Evolutionary conservation across 1,284 basidiomycete species (phyloP).

Genomic region (Ganoderma lingzhi): DNA sequence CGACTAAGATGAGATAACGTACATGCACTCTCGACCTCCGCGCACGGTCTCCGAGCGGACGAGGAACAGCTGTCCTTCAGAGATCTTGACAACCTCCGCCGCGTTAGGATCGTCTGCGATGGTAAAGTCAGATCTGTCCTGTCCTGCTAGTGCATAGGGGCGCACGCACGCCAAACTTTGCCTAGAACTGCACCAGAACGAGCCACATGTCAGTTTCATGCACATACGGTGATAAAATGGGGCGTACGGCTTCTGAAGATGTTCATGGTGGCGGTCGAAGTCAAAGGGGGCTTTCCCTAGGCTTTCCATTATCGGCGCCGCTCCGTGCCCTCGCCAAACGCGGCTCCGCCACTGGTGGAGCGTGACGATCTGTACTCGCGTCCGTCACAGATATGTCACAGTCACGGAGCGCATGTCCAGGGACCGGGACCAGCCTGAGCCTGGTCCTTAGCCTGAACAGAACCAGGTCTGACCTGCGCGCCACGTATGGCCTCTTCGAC

Average conservation of each 20-base stretch:
- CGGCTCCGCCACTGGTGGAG: conserved; percentile 21
- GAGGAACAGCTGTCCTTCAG: conserved; percentile 91
- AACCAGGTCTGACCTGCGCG: not conserved
- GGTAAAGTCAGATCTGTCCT: conserved; percentile 36
- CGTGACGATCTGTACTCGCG: conserved; percentile 31
- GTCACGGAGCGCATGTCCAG: not conserved
- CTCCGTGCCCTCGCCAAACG: conserved; percentile 5
- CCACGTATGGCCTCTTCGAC: conserved; percentile 15
- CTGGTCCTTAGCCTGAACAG: too few species aligned
- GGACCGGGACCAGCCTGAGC: too few species aligned
- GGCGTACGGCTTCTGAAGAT: conserved; percentile 84
- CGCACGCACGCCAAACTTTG: conserved; percentile 91
- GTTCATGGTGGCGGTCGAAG: conserved; percentile 61
- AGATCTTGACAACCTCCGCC: conserved; percentile 94
- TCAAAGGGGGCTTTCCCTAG: conserved; percentile 18
- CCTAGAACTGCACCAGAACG: conserved; percentile 73
- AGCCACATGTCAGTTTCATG: conserved; percentile 22
- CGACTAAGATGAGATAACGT: conserved; percentile 43
- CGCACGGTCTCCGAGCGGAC: conserved; percentile 92
- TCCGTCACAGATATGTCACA: conserved; percentile 33
- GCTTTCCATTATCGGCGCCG: conserved; percentile 17
- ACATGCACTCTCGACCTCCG: conserved; percentile 98
- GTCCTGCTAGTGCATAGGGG: not conserved
- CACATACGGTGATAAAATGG: conserved; percentile 16
- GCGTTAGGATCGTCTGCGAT: conserved; percentile 83